Base-by-base conservation (phyloP, 169 alveolate species). In the Plasmodium vinckei region DNA sequence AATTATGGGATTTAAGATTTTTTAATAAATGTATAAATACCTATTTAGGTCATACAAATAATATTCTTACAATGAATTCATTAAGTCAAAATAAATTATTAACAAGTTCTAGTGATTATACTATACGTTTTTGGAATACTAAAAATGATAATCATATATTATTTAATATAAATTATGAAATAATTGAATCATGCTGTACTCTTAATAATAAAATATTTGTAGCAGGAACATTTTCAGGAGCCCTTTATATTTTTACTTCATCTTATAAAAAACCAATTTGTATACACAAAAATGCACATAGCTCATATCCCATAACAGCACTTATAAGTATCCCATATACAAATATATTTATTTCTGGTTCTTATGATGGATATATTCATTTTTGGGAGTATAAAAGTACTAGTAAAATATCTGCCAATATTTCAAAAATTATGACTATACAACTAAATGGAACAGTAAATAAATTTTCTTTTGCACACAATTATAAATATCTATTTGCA, bases 1-100 rank as follows among this genome's bases (percentile, higher is more conserved):
- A 87, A 72, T 69, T 93, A 42, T 93, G 96, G 96, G 94, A 93
- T 49, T 54, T 93, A 57, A 25, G 88, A 47, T 77, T 77, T 63
- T 77, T 77, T 64, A 59, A 77, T 54, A 77, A 77, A 77, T 77
- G 88, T 39, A 33, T 77, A 51, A 77, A 77, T 77, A 77, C 88
- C 0, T 77, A 77, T 47, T 33, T 77, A 68, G 88, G 88, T 47
- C 88, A 77, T 51, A 77, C 88, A 4, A 77, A 77, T 44, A 46
- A 61, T 21, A 64, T 77, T 49, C 47, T 77, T 25, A 63, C 54
- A 44, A 77, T 77, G 88, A 77, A 64, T 77, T 77, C 88, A 1
- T 57, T 77, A 49, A 12, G 19, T 9, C 63, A 57, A 51, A 77
- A 77, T 57, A 77, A 77, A 77, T 77, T 77, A 77, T 23, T 77